These are phyloP conservation scores for Hansenula lynferdii DNA, from an alignment of 1,139 yeast species.

Conservation along the genomic window DNA sequence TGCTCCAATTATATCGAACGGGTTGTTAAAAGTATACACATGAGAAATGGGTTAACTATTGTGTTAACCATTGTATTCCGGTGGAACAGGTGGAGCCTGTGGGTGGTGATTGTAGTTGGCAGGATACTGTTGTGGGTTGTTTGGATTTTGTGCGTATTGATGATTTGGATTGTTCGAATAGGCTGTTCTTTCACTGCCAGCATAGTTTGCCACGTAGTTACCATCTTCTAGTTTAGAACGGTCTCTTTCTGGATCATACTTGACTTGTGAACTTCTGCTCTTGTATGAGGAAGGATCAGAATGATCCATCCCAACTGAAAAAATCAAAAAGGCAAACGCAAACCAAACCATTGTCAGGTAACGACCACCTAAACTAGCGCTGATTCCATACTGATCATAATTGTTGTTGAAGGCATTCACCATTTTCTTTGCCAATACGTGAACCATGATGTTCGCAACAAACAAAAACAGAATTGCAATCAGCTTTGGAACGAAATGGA, in stretches of 20 bases:
- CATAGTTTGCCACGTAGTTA: not conserved
- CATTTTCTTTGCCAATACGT: not conserved
- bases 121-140: too few relatives aligned
- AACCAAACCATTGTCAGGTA: not conserved
- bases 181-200: not conserved
- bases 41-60: too few relatives aligned
- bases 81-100: not conserved
- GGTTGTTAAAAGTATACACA: too few relatives aligned
- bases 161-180: not conserved
- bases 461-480: not conserved
- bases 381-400: not conserved
- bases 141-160: not conserved
- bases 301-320: not conserved
- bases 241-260: not conserved
- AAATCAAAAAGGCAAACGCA: not conserved
- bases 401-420: not conserved
- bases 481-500: not conserved
- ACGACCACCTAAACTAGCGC: not conserved
- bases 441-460: slow-evolving; percentile 1
- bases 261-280: not conserved
- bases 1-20: too few relatives aligned
- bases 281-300: not conserved
- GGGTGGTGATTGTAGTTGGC: not conserved
- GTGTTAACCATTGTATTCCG: too few relatives aligned
- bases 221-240: not conserved